A percentile compares a stretch with the other conserved stretches of the same genome.
phyloP scores from a whole-genome alignment of 2,329 filamentous ascomycete species.

The Celoporthe dispersa region DNA sequence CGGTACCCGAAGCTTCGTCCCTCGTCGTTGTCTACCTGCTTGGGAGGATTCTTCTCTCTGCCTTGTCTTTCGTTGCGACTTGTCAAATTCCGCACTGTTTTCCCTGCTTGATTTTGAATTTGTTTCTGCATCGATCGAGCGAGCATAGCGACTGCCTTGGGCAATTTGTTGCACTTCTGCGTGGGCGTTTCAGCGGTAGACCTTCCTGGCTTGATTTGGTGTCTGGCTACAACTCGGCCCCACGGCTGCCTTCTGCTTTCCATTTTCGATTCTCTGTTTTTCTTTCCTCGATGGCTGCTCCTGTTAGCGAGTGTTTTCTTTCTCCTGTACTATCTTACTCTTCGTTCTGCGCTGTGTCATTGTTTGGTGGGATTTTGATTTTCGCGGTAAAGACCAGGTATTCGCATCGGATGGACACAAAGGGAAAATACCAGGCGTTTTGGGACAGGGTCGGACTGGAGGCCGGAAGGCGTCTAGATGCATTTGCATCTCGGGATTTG shows the following conservation, averaged over 20 bases:
- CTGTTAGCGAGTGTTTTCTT: conserved; percentile 1
- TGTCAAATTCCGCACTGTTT: conserved; percentile 7
- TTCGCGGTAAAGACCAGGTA: not conserved
- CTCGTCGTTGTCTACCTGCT: conserved; percentile 12
- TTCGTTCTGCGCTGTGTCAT: not conserved
- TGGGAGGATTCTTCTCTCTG: conserved; percentile 9
- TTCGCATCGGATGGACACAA: conserved; percentile 28
- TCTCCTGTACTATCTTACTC: not conserved
- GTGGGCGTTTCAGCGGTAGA: conserved; percentile 27
- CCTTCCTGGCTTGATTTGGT: conserved; percentile 18
- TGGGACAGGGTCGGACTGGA: conserved; percentile 26
- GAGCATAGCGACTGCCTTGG: conserved; percentile 28
- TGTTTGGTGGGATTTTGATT: not conserved
- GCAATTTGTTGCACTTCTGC: not conserved
- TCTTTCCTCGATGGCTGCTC: conserved; percentile 13
- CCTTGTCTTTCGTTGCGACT: conserved; percentile 16
- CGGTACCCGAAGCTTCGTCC: conserved; percentile 14
- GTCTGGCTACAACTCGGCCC: conserved; percentile 26
- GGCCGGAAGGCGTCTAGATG: conserved; percentile 13
- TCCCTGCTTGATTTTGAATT: conserved; percentile 9
- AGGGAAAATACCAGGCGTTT: conserved; percentile 42
- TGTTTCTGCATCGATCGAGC: conserved; percentile 22
- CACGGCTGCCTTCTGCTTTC: conserved; percentile 26
- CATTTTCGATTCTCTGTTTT: not conserved
- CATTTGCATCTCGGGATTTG: conserved; percentile 11